Percentiles rank a stretch among this genome's conserved stretches.
These are phyloP conservation scores for Iris macrosiphon DNA, from an alignment of 106 monocot genomes.

Conservation along the genomic window DNA sequence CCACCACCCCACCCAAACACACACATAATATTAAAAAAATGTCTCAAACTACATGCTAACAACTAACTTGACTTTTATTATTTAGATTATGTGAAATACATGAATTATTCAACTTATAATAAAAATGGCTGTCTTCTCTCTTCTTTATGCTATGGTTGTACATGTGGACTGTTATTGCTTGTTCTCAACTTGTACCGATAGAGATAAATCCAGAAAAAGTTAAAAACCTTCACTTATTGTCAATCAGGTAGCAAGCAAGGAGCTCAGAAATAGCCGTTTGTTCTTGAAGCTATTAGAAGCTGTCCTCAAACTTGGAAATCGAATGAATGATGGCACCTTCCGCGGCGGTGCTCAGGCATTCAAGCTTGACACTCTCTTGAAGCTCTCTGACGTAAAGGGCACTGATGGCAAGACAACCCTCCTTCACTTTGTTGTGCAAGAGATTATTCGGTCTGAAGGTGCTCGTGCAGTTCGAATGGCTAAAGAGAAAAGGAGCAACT, in stretches of 20 bases:
- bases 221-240: background rate
- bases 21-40: too few species aligned
- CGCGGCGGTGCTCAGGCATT: constrained; percentile 59
- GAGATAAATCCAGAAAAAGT: constrained; percentile 17
- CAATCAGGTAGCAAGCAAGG: constrained; percentile 40
- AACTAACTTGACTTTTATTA: too few species aligned
- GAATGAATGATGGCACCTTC: constrained; percentile 50
- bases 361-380: constrained; percentile 51
- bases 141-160: too few species aligned
- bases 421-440: constrained; percentile 47
- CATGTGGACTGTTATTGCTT: too few species aligned
- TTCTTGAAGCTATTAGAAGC: constrained; percentile 57
- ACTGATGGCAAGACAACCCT: constrained; percentile 42
- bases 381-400: constrained; percentile 28
- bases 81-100: too few species aligned
- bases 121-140: too few species aligned
- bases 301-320: constrained; percentile 56
- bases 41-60: too few species aligned
- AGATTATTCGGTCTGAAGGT: constrained; percentile 38
- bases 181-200: background rate
- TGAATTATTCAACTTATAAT: too few species aligned
- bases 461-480: constrained; percentile 21
- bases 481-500: constrained; percentile 15
- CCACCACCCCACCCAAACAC: too few species aligned
- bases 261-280: constrained; percentile 38